Evolutionary conservation across 495 filamentous ascomycete genomes (phyloP), one percentile per base, ranked within the genome.

Genomic region (Annulohypoxylon stygium): DNA sequence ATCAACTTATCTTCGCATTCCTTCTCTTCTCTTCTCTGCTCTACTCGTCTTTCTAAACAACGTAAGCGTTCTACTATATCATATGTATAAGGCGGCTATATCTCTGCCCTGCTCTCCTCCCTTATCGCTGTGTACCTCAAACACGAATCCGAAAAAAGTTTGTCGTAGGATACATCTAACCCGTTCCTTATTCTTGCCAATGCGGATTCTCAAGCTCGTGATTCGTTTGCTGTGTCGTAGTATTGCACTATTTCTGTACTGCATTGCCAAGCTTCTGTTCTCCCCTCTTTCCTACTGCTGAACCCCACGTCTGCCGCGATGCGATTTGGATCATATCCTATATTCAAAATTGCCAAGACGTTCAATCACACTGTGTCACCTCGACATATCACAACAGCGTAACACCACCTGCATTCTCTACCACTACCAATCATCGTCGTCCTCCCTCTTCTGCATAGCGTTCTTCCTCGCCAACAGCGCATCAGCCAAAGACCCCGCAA

Each of bases 401-500:
- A 23, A 23, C 20, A 23, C 20, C 20, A 23, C 20, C 20, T 23
- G 20, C 33, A 57, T 77, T 77, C 77, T 23, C 20, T 23, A 23
- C 20, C 20, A 23, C 20, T 85, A 90, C 88, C 88, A 89, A 54
- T 90, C 88, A 62, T 90, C 88, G 73, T 96, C 94, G 61, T 96
- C 93, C 66, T 93, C 89, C 74, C 87, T 87, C 65, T 87, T 88
- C 78, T 96, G 92, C 81, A 89, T 88, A 54, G 87, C 87, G 55
- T 86, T 81, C 80, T 84, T 81, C 77, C 93, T 85, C 70, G 89
- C 88, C 77, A 90, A 81, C 79, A 96, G 78, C 36, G 93, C 93
- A 78, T 97, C 93, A 4, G 95, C 95, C 69, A 98, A 82, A 0
- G 93, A 93, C 20, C 92, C 93, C 0, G 93, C 93, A 75, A 97